phyloP scores from a whole-genome alignment of 257 asterid genomes.

The Solanum infundibuliforme region DNA sequence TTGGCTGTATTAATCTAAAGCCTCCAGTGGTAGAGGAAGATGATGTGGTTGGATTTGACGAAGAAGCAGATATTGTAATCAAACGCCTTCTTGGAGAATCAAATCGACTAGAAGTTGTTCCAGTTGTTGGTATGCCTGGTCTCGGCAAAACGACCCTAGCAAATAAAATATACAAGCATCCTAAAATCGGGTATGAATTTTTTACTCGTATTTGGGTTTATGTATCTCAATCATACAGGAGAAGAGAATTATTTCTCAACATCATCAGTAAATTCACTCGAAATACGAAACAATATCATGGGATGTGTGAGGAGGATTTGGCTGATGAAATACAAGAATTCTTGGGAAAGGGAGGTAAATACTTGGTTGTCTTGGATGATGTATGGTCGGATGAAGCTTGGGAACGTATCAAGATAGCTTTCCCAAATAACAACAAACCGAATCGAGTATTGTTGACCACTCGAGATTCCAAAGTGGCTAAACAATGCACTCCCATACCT shows the following conservation, averaged over 20 bases:
- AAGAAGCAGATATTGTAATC: conserved; percentile 19
- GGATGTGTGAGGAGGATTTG: background rate
- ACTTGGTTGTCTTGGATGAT: conserved; percentile 37
- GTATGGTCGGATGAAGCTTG: conserved; percentile 31
- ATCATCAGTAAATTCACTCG: background rate
- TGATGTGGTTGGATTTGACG: conserved; percentile 38
- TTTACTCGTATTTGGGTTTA: conserved; percentile 14
- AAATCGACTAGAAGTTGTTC: conserved; percentile 14
- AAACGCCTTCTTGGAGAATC: conserved; percentile 17
- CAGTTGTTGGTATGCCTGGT: conserved; percentile 51
- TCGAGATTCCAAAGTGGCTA: conserved; percentile 19
- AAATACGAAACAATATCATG: background rate
- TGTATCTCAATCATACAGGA: conserved; percentile 28
- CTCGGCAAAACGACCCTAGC: conserved; percentile 42
- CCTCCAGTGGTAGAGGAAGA: conserved; percentile 11
- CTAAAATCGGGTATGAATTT: conserved; percentile 17
- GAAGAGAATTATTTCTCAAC: conserved; percentile 1
- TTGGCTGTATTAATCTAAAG: background rate
- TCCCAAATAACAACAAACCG: conserved; percentile 11
- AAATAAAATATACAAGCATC: conserved; percentile 19
- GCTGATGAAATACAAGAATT: background rate
- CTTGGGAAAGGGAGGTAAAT: conserved; percentile 8
- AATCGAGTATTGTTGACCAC: conserved; percentile 40
- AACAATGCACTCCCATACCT: conserved; percentile 15
- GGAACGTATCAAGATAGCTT: conserved; percentile 6